Evolutionary conservation across 345 rosid species (phyloP).

Genomic region (Eucalyptus cladocalyx): DNA sequence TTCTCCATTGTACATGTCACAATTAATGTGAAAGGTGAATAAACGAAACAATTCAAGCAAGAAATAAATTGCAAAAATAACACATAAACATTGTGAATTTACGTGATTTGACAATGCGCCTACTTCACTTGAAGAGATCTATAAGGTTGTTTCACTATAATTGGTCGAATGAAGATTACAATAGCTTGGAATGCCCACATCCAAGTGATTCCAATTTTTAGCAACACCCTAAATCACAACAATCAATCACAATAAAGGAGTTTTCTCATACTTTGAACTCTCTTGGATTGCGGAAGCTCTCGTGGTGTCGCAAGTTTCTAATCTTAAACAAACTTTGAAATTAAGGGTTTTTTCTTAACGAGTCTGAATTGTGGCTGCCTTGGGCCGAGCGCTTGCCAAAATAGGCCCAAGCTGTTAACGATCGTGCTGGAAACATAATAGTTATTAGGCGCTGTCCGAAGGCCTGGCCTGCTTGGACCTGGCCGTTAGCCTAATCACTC

Average conservation of each 20-base stretch:
- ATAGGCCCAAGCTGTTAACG: not conserved
- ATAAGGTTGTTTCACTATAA: not conserved
- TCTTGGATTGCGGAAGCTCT: not conserved
- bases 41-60: not conserved
- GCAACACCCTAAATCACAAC: not conserved
- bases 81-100: not conserved
- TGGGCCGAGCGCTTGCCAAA: not conserved
- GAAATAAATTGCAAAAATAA: not conserved
- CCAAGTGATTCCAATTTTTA: not conserved
- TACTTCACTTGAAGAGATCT: not conserved
- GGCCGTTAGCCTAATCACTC: not conserved
- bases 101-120: not conserved
- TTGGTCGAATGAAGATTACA: not conserved
- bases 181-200: not conserved
- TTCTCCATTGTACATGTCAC: not conserved
- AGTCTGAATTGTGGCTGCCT: not conserved
- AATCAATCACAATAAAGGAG: not conserved
- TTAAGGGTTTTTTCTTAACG: not conserved
- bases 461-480: not conserved
- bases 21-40: not conserved
- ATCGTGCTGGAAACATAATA: not conserved
- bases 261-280: not conserved
- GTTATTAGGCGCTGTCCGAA: not conserved
- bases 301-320: not conserved
- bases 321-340: not conserved